phyloP scores from a whole-genome alignment of 768 basidiomycete species.

The Termitomyces sp. region DNA sequence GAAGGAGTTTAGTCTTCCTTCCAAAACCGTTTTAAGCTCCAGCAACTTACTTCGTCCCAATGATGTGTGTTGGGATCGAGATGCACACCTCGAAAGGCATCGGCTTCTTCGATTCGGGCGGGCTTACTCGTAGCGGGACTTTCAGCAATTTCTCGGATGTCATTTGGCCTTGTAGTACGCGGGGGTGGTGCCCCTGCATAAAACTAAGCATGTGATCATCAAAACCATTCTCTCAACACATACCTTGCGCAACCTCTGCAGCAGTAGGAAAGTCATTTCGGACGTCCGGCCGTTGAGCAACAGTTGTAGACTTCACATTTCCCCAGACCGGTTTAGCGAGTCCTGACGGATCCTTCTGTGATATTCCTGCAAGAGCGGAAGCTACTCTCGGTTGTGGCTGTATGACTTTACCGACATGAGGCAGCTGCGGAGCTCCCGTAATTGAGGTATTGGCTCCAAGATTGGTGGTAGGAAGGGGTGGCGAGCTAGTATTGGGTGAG shows the following conservation, averaged over 20 bases:
- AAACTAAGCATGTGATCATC: slow-evolving; percentile 2
- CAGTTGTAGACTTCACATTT: slow-evolving; percentile 40
- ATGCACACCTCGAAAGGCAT: slow-evolving; percentile 92
- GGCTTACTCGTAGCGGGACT: slow-evolving; percentile 50
- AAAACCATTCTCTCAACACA: slow-evolving; percentile 17
- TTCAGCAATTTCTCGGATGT: slow-evolving; percentile 44
- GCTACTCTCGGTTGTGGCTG: slow-evolving; percentile 55
- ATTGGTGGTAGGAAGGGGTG: slow-evolving; percentile 30
- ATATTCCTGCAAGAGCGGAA: slow-evolving; percentile 21
- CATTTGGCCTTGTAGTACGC: slow-evolving; percentile 30
- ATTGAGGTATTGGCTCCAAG: slow-evolving; percentile 22
- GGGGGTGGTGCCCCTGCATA: slow-evolving; percentile 24
- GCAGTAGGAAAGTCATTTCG: slow-evolving; percentile 90
- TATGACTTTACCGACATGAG: slow-evolving; percentile 59
- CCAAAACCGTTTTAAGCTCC: background rate
- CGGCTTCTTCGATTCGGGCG: slow-evolving; percentile 74
- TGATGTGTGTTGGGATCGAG: slow-evolving; percentile 91
- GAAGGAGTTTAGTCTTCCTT: slow-evolving; percentile 1
- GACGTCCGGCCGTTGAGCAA: slow-evolving; percentile 34
- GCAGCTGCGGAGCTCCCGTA: slow-evolving; percentile 39
- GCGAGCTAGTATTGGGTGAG: slow-evolving; percentile 40
- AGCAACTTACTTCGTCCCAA: slow-evolving; percentile 87
- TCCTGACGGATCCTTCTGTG: slow-evolving; percentile 25
- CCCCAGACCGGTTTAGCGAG: slow-evolving; percentile 66
- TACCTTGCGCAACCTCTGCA: slow-evolving; percentile 88